Conservation (phyloP, 768 basidiomycete species). For the Ramaria sp. region DNA sequence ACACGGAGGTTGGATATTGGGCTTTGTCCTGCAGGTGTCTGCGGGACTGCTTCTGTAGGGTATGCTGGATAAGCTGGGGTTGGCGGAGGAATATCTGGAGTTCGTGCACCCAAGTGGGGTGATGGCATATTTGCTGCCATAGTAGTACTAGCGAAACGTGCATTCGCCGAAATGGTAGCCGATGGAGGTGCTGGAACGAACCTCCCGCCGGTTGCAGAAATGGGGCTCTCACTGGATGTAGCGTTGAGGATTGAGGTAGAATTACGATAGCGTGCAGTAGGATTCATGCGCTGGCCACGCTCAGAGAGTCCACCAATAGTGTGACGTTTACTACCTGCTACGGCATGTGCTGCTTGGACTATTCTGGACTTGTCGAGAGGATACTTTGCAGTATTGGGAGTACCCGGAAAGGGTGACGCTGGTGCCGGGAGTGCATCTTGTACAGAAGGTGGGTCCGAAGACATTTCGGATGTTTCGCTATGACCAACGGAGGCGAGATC, state of each 20-base stretch:
- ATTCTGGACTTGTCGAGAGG: slow-evolving; percentile 14
- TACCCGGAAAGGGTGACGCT: slow-evolving; percentile 63
- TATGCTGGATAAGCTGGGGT: slow-evolving; percentile 73
- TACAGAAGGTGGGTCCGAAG: slow-evolving; percentile 19
- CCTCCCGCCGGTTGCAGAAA: background rate
- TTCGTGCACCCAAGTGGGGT: slow-evolving; percentile 2
- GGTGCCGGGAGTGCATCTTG: slow-evolving; percentile 57
- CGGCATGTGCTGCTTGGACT: slow-evolving; percentile 25
- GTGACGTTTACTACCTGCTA: slow-evolving; percentile 51
- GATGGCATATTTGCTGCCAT: slow-evolving; percentile 1
- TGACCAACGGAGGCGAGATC: slow-evolving; percentile 46
- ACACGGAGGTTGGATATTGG: slow-evolving; percentile 36
- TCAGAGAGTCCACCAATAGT: slow-evolving; percentile 31
- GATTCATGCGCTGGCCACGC: slow-evolving; percentile 12
- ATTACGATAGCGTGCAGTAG: slow-evolving; percentile 15
- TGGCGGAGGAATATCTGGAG: slow-evolving; percentile 27
- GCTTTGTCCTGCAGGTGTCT: slow-evolving; percentile 45
- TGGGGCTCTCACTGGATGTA: background rate
- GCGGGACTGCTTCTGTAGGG: slow-evolving; percentile 35
- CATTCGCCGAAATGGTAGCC: background rate
- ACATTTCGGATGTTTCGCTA: slow-evolving; percentile 13
- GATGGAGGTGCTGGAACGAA: background rate
- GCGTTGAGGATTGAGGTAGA: slow-evolving; percentile 22
- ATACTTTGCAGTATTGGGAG: slow-evolving; percentile 18
- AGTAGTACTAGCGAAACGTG: slow-evolving; percentile 1